Conservation (phyloP, 345 rosid species). For the Citrus cavaleriei region DNA sequence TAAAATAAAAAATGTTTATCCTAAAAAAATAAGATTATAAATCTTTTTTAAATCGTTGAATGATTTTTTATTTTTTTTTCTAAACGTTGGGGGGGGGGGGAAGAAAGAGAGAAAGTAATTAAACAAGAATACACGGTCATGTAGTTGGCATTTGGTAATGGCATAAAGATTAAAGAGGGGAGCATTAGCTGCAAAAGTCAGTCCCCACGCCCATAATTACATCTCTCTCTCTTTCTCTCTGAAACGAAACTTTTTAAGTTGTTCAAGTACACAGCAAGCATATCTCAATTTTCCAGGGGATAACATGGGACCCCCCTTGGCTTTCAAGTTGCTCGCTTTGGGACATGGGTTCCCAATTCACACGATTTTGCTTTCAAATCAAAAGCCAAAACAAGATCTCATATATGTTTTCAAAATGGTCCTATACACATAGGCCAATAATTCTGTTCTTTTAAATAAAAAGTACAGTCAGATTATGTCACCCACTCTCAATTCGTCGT, state of each 20-base stretch:
- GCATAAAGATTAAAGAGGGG: too few species aligned
- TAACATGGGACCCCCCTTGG: neutral
- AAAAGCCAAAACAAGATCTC: too few species aligned
- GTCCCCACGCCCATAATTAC: neutral
- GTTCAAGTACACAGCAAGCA: neutral
- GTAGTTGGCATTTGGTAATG: neutral
- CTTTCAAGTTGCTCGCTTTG: neutral
- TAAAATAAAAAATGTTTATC: too few species aligned
- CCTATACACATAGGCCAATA: too few species aligned
- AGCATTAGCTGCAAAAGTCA: neutral
- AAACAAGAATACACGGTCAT: neutral
- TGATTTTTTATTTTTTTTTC: too few species aligned
- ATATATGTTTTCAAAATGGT: too few species aligned
- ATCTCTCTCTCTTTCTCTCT: neutral
- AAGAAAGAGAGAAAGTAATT: neutral
- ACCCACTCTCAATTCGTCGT: too few species aligned
- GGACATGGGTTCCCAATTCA: neutral
- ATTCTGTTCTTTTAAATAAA: neutral
- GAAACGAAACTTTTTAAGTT: neutral
- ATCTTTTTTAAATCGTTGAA: too few species aligned
- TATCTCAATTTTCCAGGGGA: neutral
- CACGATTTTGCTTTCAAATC: too few species aligned
- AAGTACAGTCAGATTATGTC: too few species aligned
- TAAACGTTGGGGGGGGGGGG: too few species aligned
- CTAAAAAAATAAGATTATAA: too few species aligned